Percentiles rank a stretch among this genome's conserved stretches.
Evolutionary conservation across 2,329 filamentous ascomycete species (phyloP).

Genomic region (Septoria linicola): DNA sequence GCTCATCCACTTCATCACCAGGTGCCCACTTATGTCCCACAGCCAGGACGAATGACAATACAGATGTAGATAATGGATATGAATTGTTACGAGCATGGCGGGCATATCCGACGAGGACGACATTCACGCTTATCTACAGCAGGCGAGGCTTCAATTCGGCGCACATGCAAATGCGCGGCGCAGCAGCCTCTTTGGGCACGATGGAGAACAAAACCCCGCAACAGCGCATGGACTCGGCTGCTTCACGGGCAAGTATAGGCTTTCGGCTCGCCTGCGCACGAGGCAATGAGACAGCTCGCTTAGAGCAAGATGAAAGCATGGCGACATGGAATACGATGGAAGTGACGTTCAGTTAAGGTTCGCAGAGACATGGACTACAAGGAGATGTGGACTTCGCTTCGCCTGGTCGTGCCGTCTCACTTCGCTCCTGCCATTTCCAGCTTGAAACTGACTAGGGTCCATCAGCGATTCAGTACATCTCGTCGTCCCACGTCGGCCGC

Average conservation of each 20-base stretch:
- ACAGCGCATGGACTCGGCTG: neutral
- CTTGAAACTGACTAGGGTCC: no score
- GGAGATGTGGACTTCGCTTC: neutral
- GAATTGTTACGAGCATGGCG: neutral
- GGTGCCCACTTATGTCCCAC: no score
- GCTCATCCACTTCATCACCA: neutral
- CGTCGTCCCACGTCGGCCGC: no score
- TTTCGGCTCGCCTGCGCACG: slow-evolving; percentile 11
- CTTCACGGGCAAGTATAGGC: slow-evolving; percentile 10
- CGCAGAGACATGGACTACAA: slow-evolving; percentile 7
- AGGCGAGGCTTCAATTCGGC: no score
- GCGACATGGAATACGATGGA: slow-evolving; percentile 6
- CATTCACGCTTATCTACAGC: no score
- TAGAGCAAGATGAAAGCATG: slow-evolving; percentile 13
- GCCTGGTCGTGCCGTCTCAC: neutral
- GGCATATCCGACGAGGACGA: neutral
- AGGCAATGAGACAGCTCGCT: slow-evolving; percentile 21
- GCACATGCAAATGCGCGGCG: slow-evolving; percentile 2
- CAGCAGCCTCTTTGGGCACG: slow-evolving; percentile 13
- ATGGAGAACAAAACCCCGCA: neutral
- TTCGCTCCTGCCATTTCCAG: neutral
- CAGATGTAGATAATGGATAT: neutral
- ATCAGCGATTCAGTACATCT: no score
- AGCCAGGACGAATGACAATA: no score
- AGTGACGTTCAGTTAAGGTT: slow-evolving; percentile 21